A percentile compares a stretch with the other conserved stretches of the same genome.
Evolutionary conservation across 169 alveolate genomes (phyloP).

Genomic region (Hepatocystis sp.): DNA sequence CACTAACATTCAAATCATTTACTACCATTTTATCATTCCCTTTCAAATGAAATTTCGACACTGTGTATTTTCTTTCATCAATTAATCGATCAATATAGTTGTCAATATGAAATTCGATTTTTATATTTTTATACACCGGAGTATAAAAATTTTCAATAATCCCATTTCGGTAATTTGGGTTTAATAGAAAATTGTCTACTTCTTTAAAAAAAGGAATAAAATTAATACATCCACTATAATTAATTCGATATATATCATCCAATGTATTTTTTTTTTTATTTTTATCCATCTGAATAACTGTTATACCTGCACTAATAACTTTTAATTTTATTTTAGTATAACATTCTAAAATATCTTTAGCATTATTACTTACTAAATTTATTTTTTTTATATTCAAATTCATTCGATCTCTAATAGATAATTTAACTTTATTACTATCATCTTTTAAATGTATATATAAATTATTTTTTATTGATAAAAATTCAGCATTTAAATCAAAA

Average conservation of each 20-base stretch:
- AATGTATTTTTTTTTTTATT: conserved; percentile 46
- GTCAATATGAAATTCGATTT: conserved; percentile 60
- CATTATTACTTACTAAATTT: conserved; percentile 52
- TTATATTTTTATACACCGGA: conserved; percentile 60
- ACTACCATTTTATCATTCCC: not conserved
- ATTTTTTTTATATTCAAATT: conserved; percentile 55
- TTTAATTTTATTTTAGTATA: conserved; percentile 73
- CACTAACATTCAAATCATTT: not conserved
- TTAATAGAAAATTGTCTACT: conserved; percentile 42
- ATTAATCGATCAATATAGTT: conserved; percentile 36
- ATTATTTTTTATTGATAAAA: conserved; percentile 58
- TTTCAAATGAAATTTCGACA: conserved; percentile 11
- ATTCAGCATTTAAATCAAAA: conserved; percentile 64
- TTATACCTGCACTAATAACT: conserved; percentile 71
- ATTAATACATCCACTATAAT: conserved; percentile 75
- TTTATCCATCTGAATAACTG: conserved; percentile 73
- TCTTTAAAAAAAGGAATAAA: conserved; percentile 64
- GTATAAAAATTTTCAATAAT: conserved; percentile 53
- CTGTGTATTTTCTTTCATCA: conserved; percentile 37
- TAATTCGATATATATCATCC: conserved; percentile 56
- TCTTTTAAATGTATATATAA: conserved; percentile 71
- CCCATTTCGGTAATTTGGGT: conserved; percentile 20
- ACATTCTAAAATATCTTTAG: conserved; percentile 51
- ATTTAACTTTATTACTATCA: conserved; percentile 17
- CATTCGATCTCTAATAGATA: conserved; percentile 40